Evolutionary conservation across 2,329 filamentous ascomycete genomes (phyloP).

Genomic region (Ceratocystis smalleyi): DNA sequence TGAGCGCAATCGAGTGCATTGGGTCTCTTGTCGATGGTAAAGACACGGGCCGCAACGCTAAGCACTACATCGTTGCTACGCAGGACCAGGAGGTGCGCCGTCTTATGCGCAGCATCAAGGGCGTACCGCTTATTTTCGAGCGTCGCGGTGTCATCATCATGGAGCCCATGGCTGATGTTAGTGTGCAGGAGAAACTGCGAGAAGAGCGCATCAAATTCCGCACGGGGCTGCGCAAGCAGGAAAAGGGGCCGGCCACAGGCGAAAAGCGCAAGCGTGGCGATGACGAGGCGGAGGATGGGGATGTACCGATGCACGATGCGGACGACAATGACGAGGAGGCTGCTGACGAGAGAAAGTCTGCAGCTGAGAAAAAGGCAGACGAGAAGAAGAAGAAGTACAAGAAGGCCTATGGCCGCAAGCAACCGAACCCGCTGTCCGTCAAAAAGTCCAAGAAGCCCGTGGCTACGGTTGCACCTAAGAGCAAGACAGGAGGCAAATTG

Average conservation of each 20-base stretch:
- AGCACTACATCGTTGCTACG: constrained; percentile 62
- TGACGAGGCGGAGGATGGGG: constrained; percentile 25
- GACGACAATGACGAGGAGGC: constrained; percentile 23
- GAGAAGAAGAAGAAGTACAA: constrained; percentile 36
- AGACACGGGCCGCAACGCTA: constrained; percentile 53
- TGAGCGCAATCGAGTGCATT: constrained; percentile 55
- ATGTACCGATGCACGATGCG: not conserved
- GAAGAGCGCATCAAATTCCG: constrained; percentile 65
- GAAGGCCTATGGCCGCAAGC: constrained; percentile 46
- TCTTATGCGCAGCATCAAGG: constrained; percentile 49
- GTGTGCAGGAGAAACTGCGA: constrained; percentile 44
- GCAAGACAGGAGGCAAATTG: constrained; percentile 18
- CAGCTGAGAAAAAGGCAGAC: constrained; percentile 3
- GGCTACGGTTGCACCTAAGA: constrained; percentile 15
- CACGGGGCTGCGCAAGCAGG: constrained; percentile 44
- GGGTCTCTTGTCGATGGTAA: constrained; percentile 66
- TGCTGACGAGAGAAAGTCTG: constrained; percentile 13
- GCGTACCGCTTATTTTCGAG: constrained; percentile 65
- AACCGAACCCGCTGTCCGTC: constrained; percentile 54
- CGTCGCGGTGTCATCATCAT: constrained; percentile 57
- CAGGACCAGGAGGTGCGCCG: constrained; percentile 51
- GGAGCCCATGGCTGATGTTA: constrained; percentile 58
- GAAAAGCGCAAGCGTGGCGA: constrained; percentile 38
- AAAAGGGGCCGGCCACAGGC: constrained; percentile 22
- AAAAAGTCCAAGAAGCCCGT: constrained; percentile 35